Conservation (phyloP, 2,329 filamentous ascomycete genomes). For the Xylariaceae sp. region DNA sequence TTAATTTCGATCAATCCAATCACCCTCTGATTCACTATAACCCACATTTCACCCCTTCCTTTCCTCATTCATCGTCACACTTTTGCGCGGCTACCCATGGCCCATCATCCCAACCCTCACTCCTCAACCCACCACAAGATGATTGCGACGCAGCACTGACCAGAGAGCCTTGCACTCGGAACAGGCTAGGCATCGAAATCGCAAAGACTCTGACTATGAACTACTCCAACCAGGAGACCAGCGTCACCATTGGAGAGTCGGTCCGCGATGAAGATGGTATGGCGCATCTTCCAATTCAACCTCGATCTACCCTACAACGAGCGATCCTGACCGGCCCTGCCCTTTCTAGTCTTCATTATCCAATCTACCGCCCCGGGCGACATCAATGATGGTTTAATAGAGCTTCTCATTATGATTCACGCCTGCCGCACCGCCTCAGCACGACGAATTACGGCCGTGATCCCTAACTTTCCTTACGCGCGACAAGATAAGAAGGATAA, state of each 20-base stretch:
- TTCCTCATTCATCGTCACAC: not conserved
- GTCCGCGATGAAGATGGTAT: conserved; percentile 88
- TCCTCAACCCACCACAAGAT: conserved; percentile 7
- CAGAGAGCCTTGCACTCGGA: conserved; percentile 2
- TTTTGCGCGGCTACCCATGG: conserved; percentile 9
- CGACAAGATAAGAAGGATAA: conserved; percentile 96
- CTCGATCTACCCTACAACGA: conserved; percentile 52
- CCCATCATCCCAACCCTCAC: not conserved
- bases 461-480: conserved; percentile 95
- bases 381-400: conserved; percentile 98
- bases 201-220: conserved; percentile 77
- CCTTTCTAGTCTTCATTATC: conserved; percentile 72
- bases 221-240: conserved; percentile 83
- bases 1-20: too few relatives aligned
- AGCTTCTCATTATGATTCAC: conserved; percentile 96
- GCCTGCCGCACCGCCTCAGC: conserved; percentile 70
- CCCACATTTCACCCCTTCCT: not conserved
- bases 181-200: conserved; percentile 70
- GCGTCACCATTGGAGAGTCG: conserved; percentile 91
- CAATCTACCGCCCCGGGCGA: conserved; percentile 93
- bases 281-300: not conserved
- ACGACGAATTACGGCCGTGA: conserved; percentile 87
- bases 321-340: conserved; percentile 41
- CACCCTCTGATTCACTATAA: too few relatives aligned
- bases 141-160: conserved; percentile 7